A percentile compares a stretch with the other conserved stretches of the same genome.
phyloP scores from a whole-genome alignment of 2,329 filamentous ascomycete genomes.

The Alternaria triticina region DNA sequence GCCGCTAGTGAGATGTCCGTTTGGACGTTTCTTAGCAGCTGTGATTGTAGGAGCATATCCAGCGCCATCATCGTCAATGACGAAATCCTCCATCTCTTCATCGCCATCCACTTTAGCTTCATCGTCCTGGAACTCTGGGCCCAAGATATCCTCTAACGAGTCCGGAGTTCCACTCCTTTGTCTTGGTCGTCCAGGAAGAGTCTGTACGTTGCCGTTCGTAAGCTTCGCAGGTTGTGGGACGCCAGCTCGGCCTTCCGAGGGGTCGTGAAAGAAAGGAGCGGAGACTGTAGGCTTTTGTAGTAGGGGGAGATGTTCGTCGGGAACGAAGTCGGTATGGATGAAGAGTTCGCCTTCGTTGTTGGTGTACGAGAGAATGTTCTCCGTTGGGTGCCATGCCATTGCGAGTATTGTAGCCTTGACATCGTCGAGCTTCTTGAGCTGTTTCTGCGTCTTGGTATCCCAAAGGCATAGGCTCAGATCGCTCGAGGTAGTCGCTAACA shows the following conservation, averaged over 20 bases:
- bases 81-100: constrained; percentile 73
- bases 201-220: constrained; percentile 62
- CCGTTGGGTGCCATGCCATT: constrained; percentile 86
- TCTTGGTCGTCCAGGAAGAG: constrained; percentile 60
- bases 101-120: constrained; percentile 55
- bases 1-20: constrained; percentile 54
- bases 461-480: constrained; percentile 75
- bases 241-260: constrained; percentile 71
- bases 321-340: constrained; percentile 76
- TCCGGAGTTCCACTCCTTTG: constrained; percentile 67
- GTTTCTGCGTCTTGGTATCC: constrained; percentile 86
- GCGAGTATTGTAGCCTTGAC: constrained; percentile 76
- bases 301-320: constrained; percentile 56
- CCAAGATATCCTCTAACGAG: constrained; percentile 83
- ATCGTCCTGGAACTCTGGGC: constrained; percentile 60
- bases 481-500: constrained; percentile 71
- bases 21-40: constrained; percentile 67
- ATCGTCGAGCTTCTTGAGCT: constrained; percentile 79
- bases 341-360: constrained; percentile 92
- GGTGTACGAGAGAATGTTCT: constrained; percentile 89
- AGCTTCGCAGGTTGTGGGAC: constrained; percentile 62
- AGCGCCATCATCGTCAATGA: constrained; percentile 93
- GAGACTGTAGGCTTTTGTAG: constrained; percentile 67
- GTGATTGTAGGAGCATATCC: constrained; percentile 75
- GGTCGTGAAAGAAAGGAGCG: constrained; percentile 85